Evolutionary conservation across 2,329 filamentous ascomycete species (phyloP).

Genomic region (Canariomyces notabilis): DNA sequence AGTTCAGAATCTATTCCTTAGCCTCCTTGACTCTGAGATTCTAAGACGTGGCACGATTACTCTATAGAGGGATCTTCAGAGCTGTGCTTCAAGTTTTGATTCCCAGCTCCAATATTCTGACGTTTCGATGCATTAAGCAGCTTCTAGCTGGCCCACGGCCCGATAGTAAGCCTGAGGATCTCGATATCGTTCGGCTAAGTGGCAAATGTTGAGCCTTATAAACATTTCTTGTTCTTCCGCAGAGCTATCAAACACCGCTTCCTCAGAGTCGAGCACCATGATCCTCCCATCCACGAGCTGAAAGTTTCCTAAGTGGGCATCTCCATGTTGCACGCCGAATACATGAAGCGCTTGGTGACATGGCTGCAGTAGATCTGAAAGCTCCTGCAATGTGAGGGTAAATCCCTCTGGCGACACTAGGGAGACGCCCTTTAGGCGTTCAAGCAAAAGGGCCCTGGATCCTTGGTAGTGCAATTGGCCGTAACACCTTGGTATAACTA

Average conservation of each 20-base stretch:
- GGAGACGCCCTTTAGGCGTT: constrained; percentile 5
- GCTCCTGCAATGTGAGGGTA: constrained; percentile 4
- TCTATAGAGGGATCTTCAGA: no score
- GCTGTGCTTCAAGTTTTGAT: no score
- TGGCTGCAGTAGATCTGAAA: constrained; percentile 6
- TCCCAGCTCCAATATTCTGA: no score
- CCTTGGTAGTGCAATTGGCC: neutral
- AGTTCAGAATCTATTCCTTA: no score
- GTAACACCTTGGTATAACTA: constrained; percentile 5
- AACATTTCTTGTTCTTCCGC: constrained; percentile 1
- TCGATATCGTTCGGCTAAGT: constrained; percentile 2
- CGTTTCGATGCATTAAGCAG: constrained; percentile 1
- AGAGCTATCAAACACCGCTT: constrained; percentile 5
- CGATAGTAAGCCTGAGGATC: constrained; percentile 4
- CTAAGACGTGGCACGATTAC: no score
- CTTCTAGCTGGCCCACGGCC: constrained; percentile 4
- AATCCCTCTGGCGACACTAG: constrained; percentile 3
- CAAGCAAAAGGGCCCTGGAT: neutral
- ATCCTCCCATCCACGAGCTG: constrained; percentile 10
- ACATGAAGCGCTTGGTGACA: constrained; percentile 6
- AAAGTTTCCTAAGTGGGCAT: constrained; percentile 6
- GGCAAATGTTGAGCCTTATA: constrained; percentile 1
- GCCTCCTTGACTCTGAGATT: no score
- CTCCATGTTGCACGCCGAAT: constrained; percentile 1
- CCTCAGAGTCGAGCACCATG: constrained; percentile 8